Evolutionary conservation across 2,329 filamentous ascomycete genomes (phyloP).

Genomic region (Ustilaginoidea virens): DNA sequence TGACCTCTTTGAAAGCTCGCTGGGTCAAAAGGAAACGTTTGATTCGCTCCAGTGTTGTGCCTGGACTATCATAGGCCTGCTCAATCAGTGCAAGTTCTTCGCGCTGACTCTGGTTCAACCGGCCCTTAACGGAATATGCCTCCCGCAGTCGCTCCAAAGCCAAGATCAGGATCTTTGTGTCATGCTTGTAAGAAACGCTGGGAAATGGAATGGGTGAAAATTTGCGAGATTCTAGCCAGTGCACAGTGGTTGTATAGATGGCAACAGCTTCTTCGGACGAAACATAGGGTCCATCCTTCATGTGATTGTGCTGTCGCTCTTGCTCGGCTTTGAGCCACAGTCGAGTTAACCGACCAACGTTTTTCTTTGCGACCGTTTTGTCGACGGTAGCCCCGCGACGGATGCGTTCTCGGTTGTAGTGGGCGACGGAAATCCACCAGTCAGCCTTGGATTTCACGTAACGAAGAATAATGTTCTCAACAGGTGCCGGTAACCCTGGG

Average conservation of each 20-base stretch:
- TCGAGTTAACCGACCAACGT: constrained; percentile 82
- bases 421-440: constrained; percentile 98
- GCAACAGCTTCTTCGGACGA: constrained; percentile 97
- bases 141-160: constrained; percentile 86
- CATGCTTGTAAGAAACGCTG: constrained; percentile 97
- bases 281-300: constrained; percentile 97
- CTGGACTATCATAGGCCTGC: constrained; percentile 94
- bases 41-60: constrained; percentile 88
- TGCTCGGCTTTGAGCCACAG: constrained; percentile 97
- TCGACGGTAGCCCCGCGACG: constrained; percentile 92
- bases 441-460: constrained; percentile 99
- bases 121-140: constrained; percentile 93
- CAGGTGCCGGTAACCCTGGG: constrained; percentile 84
- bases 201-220: constrained; percentile 98
- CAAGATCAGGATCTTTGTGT: constrained; percentile 95
- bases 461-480: constrained; percentile 95
- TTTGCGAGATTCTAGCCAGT: constrained; percentile 96
- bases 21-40: constrained; percentile 96
- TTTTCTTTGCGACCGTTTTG: constrained; percentile 99
- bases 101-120: constrained; percentile 91
- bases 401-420: constrained; percentile 97
- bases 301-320: constrained; percentile 96
- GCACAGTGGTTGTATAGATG: constrained; percentile 96
- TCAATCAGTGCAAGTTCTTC: constrained; percentile 95
- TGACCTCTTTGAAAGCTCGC: constrained; percentile 96